phyloP scores from a whole-genome alignment of 176 grass and related monocot species.

The Oryza glumipatula region DNA sequence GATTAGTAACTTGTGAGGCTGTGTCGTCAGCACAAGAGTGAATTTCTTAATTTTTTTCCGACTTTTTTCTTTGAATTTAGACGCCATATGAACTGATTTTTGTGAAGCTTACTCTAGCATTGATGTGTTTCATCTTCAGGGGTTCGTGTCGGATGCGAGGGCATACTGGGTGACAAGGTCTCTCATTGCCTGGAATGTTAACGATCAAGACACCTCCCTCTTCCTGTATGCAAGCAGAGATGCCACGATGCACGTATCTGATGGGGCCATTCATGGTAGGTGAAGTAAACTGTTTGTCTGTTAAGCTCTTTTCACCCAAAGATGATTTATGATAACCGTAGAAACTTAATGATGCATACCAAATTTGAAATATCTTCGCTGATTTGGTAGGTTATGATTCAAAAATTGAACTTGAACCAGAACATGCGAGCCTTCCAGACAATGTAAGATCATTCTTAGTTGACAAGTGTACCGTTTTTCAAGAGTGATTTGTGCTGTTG shows the following conservation, averaged over 20 bases:
- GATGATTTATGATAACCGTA: background rate
- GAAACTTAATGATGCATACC: background rate
- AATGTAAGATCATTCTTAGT: slow-evolving; percentile 43
- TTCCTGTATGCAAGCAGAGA: slow-evolving; percentile 72
- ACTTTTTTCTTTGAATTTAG: background rate
- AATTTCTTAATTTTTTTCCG: background rate
- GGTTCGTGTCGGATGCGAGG: slow-evolving; percentile 58
- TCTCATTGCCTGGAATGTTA: slow-evolving; percentile 75
- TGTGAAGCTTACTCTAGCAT: background rate
- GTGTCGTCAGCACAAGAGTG: too few relatives aligned
- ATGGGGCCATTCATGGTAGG: slow-evolving; percentile 62
- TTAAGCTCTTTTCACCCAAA: background rate
- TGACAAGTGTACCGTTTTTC: background rate
- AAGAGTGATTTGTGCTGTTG: background rate
- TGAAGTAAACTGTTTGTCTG: background rate
- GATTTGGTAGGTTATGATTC: slow-evolving; percentile 73
- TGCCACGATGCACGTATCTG: slow-evolving; percentile 44
- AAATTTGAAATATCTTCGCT: background rate
- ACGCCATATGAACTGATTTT: background rate
- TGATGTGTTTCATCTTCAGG: slow-evolving; percentile 41
- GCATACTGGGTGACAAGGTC: slow-evolving; percentile 70
- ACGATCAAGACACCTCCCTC: slow-evolving; percentile 48
- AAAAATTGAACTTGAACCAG: slow-evolving; percentile 68
- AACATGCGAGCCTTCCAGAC: slow-evolving; percentile 58
- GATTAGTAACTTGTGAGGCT: too few relatives aligned